Evolutionary conservation across 2,329 filamentous ascomycete genomes (phyloP).

Genomic region (Drechslerella coelobrocha): DNA sequence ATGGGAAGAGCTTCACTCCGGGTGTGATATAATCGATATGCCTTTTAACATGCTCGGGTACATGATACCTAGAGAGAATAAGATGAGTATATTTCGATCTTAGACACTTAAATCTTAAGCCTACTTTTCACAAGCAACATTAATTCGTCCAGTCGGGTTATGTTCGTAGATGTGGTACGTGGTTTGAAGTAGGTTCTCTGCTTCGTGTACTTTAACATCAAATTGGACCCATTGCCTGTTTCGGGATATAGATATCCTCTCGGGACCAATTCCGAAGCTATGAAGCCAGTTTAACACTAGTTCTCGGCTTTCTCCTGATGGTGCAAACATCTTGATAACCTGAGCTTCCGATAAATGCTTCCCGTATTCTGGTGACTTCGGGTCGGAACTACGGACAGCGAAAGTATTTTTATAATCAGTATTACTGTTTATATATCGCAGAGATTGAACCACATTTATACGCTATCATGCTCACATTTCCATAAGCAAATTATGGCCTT

Average conservation of each 20-base stretch:
- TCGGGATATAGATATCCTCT: slow-evolving; percentile 57
- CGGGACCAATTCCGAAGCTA: slow-evolving; percentile 55
- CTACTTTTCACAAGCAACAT: slow-evolving; percentile 58
- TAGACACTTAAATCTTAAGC: too few species aligned
- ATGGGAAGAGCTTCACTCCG: slow-evolving; percentile 62
- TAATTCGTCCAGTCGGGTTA: slow-evolving; percentile 61
- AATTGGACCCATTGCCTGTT: slow-evolving; percentile 60
- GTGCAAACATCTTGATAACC: slow-evolving; percentile 59
- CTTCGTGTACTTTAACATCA: slow-evolving; percentile 58
- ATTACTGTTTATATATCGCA: not conserved
- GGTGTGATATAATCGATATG: slow-evolving; percentile 68
- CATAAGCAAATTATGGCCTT: slow-evolving; percentile 60
- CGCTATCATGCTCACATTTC: slow-evolving; percentile 55
- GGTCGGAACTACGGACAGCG: slow-evolving; percentile 56
- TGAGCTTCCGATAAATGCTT: slow-evolving; percentile 59
- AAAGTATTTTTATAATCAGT: not conserved
- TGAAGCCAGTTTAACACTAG: slow-evolving; percentile 59
- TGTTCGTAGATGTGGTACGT: slow-evolving; percentile 69
- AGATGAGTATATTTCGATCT: not conserved
- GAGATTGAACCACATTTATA: not conserved
- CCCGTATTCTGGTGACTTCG: slow-evolving; percentile 58
- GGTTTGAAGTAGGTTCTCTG: slow-evolving; percentile 59
- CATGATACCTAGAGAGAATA: slow-evolving; percentile 60
- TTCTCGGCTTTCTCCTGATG: slow-evolving; percentile 56
- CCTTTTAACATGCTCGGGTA: slow-evolving; percentile 61